phyloP scores from a whole-genome alignment of 768 basidiomycete genomes.

The Hemileccinum impolitum region DNA sequence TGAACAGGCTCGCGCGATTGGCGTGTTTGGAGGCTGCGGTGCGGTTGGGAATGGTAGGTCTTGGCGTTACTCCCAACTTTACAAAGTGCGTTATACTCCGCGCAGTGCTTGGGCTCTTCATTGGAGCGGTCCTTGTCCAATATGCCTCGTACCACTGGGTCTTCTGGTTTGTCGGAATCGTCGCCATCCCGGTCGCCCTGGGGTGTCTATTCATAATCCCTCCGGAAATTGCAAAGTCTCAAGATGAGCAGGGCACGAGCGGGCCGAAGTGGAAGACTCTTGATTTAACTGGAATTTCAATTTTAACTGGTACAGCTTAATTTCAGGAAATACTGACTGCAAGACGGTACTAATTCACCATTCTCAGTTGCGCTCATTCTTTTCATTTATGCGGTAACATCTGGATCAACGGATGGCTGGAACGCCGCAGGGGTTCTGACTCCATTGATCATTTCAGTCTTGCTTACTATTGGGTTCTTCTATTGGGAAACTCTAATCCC shows the following conservation, averaged over 20 bases:
- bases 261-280: constrained; percentile 30
- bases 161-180: constrained; percentile 45
- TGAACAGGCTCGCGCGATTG: constrained; percentile 48
- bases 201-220: constrained; percentile 36
- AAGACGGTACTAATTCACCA: not conserved
- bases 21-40: constrained; percentile 45
- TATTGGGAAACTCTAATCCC: constrained; percentile 45
- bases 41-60: constrained; percentile 42
- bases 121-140: constrained; percentile 41
- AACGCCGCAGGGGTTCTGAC: constrained; percentile 40
- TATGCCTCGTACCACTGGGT: constrained; percentile 47
- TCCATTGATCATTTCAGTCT: constrained; percentile 44
- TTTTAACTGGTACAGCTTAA: constrained; percentile 32
- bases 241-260: not conserved
- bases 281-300: constrained; percentile 39
- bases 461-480: constrained; percentile 43
- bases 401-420: constrained; percentile 53
- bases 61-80: not conserved
- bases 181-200: constrained; percentile 34
- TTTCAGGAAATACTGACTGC: not conserved
- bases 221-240: constrained; percentile 5
- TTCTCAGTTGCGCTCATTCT: constrained; percentile 34
- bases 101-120: constrained; percentile 39
- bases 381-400: constrained; percentile 42
- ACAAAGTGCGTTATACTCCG: not conserved